Evolutionary conservation across 2,329 filamentous ascomycete genomes (phyloP).

Genomic region (Ramularia endophylla): DNA sequence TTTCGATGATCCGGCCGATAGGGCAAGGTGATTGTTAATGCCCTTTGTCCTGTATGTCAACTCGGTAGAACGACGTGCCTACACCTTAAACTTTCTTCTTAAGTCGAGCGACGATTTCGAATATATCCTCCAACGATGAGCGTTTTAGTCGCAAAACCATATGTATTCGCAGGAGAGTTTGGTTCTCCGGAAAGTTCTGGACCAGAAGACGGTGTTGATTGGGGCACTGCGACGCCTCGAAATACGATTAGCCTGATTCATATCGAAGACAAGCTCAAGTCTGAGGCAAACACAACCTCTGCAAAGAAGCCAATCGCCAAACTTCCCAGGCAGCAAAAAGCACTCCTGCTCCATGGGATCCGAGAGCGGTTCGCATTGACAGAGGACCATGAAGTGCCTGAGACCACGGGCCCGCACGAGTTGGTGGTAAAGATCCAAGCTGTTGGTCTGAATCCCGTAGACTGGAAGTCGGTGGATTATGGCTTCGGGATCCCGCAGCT

Average conservation of each 20-base stretch:
- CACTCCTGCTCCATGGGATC: conserved; percentile 11
- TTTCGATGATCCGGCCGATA: no score
- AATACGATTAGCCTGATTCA: conserved; percentile 11
- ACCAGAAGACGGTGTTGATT: conserved; percentile 16
- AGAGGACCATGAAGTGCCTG: conserved; percentile 8
- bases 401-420: conserved; percentile 25
- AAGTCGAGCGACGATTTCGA: no score
- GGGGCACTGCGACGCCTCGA: conserved; percentile 17
- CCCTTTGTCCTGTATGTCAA: no score
- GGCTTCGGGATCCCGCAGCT: conserved; percentile 38
- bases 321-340: conserved; percentile 10
- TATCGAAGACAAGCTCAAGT: conserved; percentile 12
- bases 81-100: no score
- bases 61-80: no score
- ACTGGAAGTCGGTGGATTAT: conserved; percentile 39
- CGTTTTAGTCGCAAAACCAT: no score
- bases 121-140: no score
- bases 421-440: conserved; percentile 32
- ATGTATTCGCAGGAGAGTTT: no score
- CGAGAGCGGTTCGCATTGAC: conserved; percentile 10
- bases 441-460: conserved; percentile 38
- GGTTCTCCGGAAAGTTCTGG: no score
- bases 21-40: no score
- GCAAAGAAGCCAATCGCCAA: conserved; percentile 3
- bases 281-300: conserved; percentile 9